Evolutionary conservation across 148 eudicot genomes (phyloP).

Genomic region (Cornus kousa): DNA sequence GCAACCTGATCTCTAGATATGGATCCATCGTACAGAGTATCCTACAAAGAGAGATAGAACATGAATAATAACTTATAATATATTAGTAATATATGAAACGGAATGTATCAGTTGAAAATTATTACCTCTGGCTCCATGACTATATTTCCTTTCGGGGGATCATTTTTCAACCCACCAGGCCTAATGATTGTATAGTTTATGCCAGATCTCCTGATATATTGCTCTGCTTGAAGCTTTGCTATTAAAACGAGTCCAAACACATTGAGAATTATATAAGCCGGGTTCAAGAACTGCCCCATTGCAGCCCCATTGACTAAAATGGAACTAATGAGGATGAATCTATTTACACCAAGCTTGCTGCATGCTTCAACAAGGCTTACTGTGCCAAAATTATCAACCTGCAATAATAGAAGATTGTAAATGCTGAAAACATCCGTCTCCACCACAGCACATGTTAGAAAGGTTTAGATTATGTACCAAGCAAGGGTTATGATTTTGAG

Average conservation of each 20-base stretch:
- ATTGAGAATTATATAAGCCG: constrained; percentile 87
- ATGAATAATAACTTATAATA: background rate
- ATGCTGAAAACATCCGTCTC: no score
- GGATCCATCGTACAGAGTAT: constrained; percentile 71
- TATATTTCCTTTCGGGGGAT: constrained; percentile 87
- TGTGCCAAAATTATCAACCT: constrained; percentile 94
- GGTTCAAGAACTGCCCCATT: constrained; percentile 91
- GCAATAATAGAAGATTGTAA: constrained; percentile 13
- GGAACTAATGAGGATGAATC: constrained; percentile 78
- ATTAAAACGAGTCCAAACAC: constrained; percentile 73
- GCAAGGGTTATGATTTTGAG: no score
- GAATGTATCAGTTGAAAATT: background rate
- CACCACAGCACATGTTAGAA: no score
- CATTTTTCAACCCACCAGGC: constrained; percentile 91
- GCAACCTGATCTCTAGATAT: constrained; percentile 96
- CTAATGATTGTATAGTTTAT: constrained; percentile 86
- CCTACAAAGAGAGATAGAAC: constrained; percentile 35
- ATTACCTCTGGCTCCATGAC: constrained; percentile 89
- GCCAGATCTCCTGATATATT: constrained; percentile 75
- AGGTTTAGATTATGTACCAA: no score
- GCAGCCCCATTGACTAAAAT: constrained; percentile 96
- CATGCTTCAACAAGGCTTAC: constrained; percentile 94
- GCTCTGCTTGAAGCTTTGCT: constrained; percentile 96
- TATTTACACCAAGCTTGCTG: constrained; percentile 64
- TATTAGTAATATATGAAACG: background rate